phyloP scores from a whole-genome alignment of 202 grass and related monocot species.

The Saccharum hybrid region DNA sequence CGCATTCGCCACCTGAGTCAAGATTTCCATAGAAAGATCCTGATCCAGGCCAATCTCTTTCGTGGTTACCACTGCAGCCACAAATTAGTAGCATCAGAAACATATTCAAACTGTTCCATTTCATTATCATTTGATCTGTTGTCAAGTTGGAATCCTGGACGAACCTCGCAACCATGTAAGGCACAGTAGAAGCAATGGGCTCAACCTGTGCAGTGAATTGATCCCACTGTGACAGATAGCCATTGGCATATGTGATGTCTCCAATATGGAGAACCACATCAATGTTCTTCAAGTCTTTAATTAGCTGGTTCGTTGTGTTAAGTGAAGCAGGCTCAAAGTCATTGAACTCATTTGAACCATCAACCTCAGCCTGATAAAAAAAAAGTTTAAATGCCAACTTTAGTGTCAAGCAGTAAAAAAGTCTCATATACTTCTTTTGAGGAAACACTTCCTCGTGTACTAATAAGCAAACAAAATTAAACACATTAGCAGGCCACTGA shows the following conservation, averaged over 20 bases:
- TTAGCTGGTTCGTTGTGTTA: slow-evolving; percentile 84
- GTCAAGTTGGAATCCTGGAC: slow-evolving; percentile 27
- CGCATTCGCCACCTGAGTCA: slow-evolving; percentile 92
- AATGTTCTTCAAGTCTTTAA: slow-evolving; percentile 82
- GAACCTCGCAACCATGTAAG: slow-evolving; percentile 92
- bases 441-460: slow-evolving; percentile 19
- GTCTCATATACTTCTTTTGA: neutral
- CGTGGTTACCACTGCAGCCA: slow-evolving; percentile 80
- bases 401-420: slow-evolving; percentile 29
- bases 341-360: slow-evolving; percentile 90
- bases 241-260: slow-evolving; percentile 82
- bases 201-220: slow-evolving; percentile 95
- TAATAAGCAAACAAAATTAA: neutral
- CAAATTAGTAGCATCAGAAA: slow-evolving; percentile 29
- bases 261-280: slow-evolving; percentile 92
- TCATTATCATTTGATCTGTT: slow-evolving; percentile 22
- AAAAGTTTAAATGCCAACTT: slow-evolving; percentile 22
- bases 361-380: slow-evolving; percentile 67
- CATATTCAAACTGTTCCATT: neutral
- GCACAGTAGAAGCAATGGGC: slow-evolving; percentile 78
- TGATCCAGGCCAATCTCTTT: slow-evolving; percentile 89
- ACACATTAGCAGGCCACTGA: neutral
- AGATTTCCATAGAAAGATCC: slow-evolving; percentile 81
- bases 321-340: slow-evolving; percentile 80
- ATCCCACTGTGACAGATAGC: slow-evolving; percentile 97